Evolutionary conservation across 805 yeast genomes (phyloP), one percentile per base, ranked within the genome.

Genomic region (Lipomyces sp.): DNA sequence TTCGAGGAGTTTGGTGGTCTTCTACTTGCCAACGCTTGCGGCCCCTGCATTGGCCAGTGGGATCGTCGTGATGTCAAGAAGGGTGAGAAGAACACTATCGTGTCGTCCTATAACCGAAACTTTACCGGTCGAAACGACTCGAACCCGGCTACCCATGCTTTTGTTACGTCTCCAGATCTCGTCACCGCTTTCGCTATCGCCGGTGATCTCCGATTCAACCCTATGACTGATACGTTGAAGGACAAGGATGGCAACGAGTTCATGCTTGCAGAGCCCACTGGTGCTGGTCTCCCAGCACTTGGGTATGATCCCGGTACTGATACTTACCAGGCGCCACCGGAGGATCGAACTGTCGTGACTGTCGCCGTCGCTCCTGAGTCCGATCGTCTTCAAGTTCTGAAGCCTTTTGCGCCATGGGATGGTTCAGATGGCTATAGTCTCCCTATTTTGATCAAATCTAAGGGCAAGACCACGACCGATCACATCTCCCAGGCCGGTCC

Each of bases 11-110:
- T 87, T 74, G 98, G 98, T 67, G 99, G 97, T 73, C 84, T 86
- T 66, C 97, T 94, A 56, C 84, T 94, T 73, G 97, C 98, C 63
- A 94, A 94, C 79, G 99, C 99, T 29, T 94, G 99, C 85, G 99
- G 99, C 73, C 99, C 98, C 76, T 94, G 99, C 83, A 94, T 94
- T 77, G 99, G 99, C 66, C 99, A 94, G 84, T 94, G 99, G 99
- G 97, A 95, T 79, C 90, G 98, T 83, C 72, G 77, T 45, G 80
- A 77, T 64, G 76, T 77, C 61, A 84, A 85, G 71, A 96, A 90
- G 77, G 85, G 90, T 55, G 79, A 85, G 57, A 86, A 87, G 77
- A 81, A 83, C 62, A 90, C 98, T 62, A 95, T 94, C 73, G 93
- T 94, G 80, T 92, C 98, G 4, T 93, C 98, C 11, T 94, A 93